phyloP scores from a whole-genome alignment of 495 filamentous ascomycete species.

The Echria macrotheca region DNA sequence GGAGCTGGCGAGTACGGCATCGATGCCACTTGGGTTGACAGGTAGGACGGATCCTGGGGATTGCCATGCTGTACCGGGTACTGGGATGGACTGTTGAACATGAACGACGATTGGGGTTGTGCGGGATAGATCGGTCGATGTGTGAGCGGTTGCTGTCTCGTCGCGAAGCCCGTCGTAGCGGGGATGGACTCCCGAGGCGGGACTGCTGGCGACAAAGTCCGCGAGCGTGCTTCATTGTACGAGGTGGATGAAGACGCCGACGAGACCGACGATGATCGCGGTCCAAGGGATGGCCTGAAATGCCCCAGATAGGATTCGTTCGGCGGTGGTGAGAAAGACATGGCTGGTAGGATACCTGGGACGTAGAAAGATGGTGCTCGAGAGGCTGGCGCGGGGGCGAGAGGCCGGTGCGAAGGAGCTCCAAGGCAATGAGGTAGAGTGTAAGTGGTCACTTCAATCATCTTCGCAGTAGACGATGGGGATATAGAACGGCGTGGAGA shows the following conservation, averaged over 20 bases:
- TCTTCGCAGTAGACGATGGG: too few species aligned
- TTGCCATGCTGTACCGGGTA: too few species aligned
- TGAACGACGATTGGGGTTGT: slow-evolving; percentile 4
- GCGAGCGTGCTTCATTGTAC: slow-evolving; percentile 8
- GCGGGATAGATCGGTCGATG: slow-evolving; percentile 3
- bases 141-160: slow-evolving; percentile 8
- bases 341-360: slow-evolving; percentile 11
- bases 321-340: slow-evolving; percentile 9
- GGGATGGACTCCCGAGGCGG: slow-evolving; percentile 1
- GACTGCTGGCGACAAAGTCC: slow-evolving; percentile 21
- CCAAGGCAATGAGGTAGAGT: slow-evolving; percentile 14
- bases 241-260: slow-evolving; percentile 21
- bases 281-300: slow-evolving; percentile 5
- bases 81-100: slow-evolving; percentile 13
- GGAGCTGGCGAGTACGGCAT: too few species aligned
- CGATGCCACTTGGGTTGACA: too few species aligned
- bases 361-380: slow-evolving; percentile 1
- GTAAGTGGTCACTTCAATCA: slow-evolving; percentile 21
- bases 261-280: slow-evolving; percentile 21
- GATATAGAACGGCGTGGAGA: too few species aligned
- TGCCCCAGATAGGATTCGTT: slow-evolving; percentile 2
- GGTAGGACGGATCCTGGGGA: too few species aligned
- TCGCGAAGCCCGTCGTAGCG: neutral
- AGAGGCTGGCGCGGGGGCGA: slow-evolving; percentile 13
- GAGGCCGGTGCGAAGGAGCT: slow-evolving; percentile 13